Base-by-base conservation (phyloP, 768 basidiomycete genomes). In the Daedaleopsis nitida region DNA sequence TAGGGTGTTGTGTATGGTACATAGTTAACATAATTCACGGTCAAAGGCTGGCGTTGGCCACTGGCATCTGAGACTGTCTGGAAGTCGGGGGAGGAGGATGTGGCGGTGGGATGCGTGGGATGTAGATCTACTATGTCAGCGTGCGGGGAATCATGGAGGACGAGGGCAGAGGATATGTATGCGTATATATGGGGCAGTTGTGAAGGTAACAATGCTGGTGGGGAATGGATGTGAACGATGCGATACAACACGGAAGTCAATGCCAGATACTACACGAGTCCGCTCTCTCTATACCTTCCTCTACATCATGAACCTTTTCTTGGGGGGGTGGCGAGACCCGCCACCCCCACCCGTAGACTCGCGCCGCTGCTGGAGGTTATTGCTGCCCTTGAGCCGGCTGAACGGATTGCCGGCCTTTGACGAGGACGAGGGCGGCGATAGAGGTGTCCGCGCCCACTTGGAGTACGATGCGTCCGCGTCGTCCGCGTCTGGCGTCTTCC, bases 401-500 rank as follows among this genome's bases (percentile, higher is more conserved):
- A 69, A 81, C 0, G 79, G 79, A 57, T 76, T 80, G 50, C 32
- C 42, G 24, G 43, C 53, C 68, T 65, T 17, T 69, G 66, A 54
- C 16, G 21, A 27, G 14, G 59, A 60, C 5, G 52, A 13, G 2
- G 56, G 48, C 5, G 64, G 60, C 2, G 63, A 56, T 39, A 66
- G 42, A 2, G 65, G 69, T 19, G 65, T 65, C 23, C 64, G 61
- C 14, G 63, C 69, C 64, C 62, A 70, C 12, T 52, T 38, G 16
- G 65, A 69, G 14, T 57, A 55, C 52, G 68, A 57, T 10, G 42
- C 57, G 51, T 70, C 66, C 34, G 72, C 68, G 37, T 75, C 74
- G 42, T 73, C 75, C 12, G 65, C 63, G 42, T 74, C 74, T 10
- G 72, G 71, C 19, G 73, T 74, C 66, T 82, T 81, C 42, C 81